Conservation (phyloP, 2,329 filamentous ascomycete species). For the Arthrocladium fulminans region DNA sequence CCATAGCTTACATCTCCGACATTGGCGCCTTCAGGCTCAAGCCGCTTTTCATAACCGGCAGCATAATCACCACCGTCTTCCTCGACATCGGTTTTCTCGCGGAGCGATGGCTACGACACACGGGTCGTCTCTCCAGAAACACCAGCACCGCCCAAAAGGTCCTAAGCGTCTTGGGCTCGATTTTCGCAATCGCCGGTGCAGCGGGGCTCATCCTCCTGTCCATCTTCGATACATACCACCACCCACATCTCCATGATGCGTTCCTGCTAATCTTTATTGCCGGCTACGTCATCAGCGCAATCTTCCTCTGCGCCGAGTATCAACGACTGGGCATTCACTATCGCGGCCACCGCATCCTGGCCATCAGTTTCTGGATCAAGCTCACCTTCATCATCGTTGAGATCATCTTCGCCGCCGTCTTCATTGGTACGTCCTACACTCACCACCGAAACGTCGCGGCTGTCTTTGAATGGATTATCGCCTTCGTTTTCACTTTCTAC, state of each 20-base stretch:
- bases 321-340: conserved; percentile 74
- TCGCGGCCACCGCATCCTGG: conserved; percentile 60
- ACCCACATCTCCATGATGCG: conserved; percentile 59
- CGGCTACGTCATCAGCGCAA: conserved; percentile 74
- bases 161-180: conserved; percentile 35
- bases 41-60: conserved; percentile 55
- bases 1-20: conserved; percentile 49
- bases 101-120: conserved; percentile 79
- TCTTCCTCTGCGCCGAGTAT: conserved; percentile 84
- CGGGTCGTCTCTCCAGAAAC: conserved; percentile 69
- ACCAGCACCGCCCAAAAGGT: conserved; percentile 33
- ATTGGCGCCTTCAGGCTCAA: conserved; percentile 51
- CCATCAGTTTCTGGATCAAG: conserved; percentile 79
- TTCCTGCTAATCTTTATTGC: conserved; percentile 77
- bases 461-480: conserved; percentile 60
- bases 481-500: conserved; percentile 43
- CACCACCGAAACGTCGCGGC: conserved; percentile 58
- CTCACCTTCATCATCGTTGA: conserved; percentile 75
- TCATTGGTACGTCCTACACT: conserved; percentile 44
- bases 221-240: conserved; percentile 71
- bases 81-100: conserved; percentile 72
- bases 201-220: conserved; percentile 71
- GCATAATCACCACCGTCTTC: conserved; percentile 59
- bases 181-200: conserved; percentile 60
- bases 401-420: conserved; percentile 56